phyloP scores from a whole-genome alignment of 768 basidiomycete genomes.

The Lactarius trivialis region DNA sequence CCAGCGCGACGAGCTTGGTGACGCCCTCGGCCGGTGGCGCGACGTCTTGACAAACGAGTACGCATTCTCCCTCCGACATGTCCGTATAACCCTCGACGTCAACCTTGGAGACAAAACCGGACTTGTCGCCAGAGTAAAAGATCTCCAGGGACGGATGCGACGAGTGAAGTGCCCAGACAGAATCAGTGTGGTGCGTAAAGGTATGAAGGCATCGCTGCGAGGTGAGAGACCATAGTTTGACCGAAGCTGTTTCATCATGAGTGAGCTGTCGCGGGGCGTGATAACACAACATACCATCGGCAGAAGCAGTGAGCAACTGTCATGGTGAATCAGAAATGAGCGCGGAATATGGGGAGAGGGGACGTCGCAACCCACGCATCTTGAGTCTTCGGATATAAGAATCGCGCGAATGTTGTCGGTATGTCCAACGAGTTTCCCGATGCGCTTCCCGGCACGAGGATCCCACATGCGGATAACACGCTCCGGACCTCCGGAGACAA shows the following conservation, averaged over 20 bases:
- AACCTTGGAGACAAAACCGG: slow-evolving; percentile 86
- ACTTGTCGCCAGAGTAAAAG: slow-evolving; percentile 93
- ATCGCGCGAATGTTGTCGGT: slow-evolving; percentile 95
- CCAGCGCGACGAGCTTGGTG: slow-evolving; percentile 75
- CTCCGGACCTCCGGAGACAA: slow-evolving; percentile 90
- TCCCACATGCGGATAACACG: slow-evolving; percentile 91
- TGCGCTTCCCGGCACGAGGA: slow-evolving; percentile 75
- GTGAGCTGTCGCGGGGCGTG: background rate
- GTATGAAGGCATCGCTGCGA: slow-evolving; percentile 91
- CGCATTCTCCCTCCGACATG: slow-evolving; percentile 83
- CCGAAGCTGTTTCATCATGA: slow-evolving; percentile 44
- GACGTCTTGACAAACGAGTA: slow-evolving; percentile 65
- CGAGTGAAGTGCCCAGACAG: slow-evolving; percentile 90
- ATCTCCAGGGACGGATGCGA: slow-evolving; percentile 77
- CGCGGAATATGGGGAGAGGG: slow-evolving; percentile 11
- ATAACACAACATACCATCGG: slow-evolving; percentile 45
- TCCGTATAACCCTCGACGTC: slow-evolving; percentile 81
- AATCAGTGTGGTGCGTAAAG: slow-evolving; percentile 91
- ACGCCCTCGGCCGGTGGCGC: slow-evolving; percentile 53
- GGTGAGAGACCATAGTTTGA: slow-evolving; percentile 90
- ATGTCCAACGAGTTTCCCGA: slow-evolving; percentile 87
- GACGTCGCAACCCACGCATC: slow-evolving; percentile 57
- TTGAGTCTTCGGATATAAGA: slow-evolving; percentile 81
- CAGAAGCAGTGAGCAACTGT: slow-evolving; percentile 78
- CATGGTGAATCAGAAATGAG: background rate